Conservation (phyloP, 2,329 filamentous ascomycete species). For the Fonsecaea nubica region DNA sequence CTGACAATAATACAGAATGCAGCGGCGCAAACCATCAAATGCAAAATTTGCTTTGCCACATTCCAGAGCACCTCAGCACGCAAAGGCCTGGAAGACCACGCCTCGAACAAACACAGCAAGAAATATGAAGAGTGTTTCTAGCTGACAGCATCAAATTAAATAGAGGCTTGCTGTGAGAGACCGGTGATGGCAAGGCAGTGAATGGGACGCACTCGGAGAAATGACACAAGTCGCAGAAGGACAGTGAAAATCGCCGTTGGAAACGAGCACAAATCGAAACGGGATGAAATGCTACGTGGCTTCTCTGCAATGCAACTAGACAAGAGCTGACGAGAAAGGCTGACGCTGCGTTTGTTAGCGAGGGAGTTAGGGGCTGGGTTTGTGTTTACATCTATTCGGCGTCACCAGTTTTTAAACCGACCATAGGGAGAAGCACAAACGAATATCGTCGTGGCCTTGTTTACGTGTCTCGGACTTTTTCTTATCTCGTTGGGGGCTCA, state of each 20-base stretch:
- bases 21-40: conserved; percentile 77
- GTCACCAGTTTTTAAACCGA: not conserved
- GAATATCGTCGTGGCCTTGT: not conserved
- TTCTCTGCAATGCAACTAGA: not conserved
- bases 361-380: not conserved
- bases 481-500: not conserved
- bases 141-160: not conserved
- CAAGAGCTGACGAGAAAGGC: not conserved
- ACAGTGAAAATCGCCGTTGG: not conserved
- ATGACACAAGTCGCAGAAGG: not conserved
- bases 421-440: not conserved
- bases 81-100: conserved; percentile 74
- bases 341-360: conserved; percentile 4
- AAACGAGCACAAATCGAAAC: not conserved
- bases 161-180: not conserved
- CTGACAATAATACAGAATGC: conserved; percentile 63
- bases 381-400: not conserved
- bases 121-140: conserved; percentile 72
- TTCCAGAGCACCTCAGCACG: conserved; percentile 79
- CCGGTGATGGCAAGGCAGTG: not conserved
- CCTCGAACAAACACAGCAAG: conserved; percentile 77
- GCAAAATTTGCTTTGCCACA: conserved; percentile 76
- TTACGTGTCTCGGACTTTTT: not conserved
- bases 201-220: not conserved
- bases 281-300: not conserved